Evolutionary conservation across 2,329 filamentous ascomycete genomes (phyloP), one percentile per base, ranked within the genome.

Genomic region (Microsporum canis): DNA sequence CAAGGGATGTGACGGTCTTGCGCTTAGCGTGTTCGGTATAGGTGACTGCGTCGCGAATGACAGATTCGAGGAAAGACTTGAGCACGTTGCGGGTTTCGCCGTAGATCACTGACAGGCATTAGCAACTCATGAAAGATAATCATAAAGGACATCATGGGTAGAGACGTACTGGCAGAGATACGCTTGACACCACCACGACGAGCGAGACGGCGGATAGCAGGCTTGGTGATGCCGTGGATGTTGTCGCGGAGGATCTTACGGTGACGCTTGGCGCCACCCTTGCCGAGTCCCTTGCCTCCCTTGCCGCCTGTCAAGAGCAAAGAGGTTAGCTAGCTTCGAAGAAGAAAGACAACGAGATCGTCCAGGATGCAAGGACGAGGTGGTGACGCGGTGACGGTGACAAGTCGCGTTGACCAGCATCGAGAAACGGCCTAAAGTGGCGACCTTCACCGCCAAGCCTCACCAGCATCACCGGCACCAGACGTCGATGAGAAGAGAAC

Each of bases 121-220:
- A 53, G 27, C 6, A 31, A 14, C 8, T 51, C 47, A 31, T 10
- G 6, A 12, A 23, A 3, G 2, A 45, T 23, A 41, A 23, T 23
- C 17, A 36, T 36, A 36, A 36, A 45, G 4, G 41, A 33, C 7
- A 17, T 36, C 43, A 29, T 47, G 29, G 53, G 47, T 51, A 60
- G 58, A 10, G 62, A 80, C 83, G 77, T 84, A 89, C 86, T 95
- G 77, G 91, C 91, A 73, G 91, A 96, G 74, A 96, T 96, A 95
- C 91, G 91, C 89, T 96, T 96, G 84, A 96, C 91, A 91, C 91
- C 91, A 79, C 91, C 91, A 94, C 91, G 91, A 81, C 91, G 91
- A 68, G 91, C 91, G 80, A 96, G 91, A 95, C 91, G 91, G 74
- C 91, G 88, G 80, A 96, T 96, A 72, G 91, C 91, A 72, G 91